A percentile compares a stretch with the other conserved stretches of the same genome.
These are phyloP conservation scores for Babesia ovis DNA, from an alignment of 169 alveolate genomes.

Conservation along the genomic window DNA sequence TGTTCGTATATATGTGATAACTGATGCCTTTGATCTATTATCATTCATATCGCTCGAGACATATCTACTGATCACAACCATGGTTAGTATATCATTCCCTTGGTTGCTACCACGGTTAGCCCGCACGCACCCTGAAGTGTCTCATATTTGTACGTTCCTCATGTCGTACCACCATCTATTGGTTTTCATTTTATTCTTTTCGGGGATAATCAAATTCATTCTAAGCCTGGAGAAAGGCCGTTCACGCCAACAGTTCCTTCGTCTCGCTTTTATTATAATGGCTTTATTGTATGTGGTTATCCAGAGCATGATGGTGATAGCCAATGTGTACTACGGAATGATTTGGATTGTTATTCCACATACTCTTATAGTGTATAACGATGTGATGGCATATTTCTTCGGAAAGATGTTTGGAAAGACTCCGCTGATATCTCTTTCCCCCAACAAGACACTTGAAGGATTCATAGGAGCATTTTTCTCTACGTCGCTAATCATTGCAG, in stretches of 20 bases:
- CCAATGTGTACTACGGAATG: conserved; percentile 92
- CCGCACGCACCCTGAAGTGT: conserved; percentile 19
- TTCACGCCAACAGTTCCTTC: conserved; percentile 90
- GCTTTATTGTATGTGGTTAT: conserved; percentile 72
- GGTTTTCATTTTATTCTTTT: conserved; percentile 80
- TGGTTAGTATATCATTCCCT: conserved; percentile 67
- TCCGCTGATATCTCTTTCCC: conserved; percentile 91
- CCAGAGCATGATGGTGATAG: conserved; percentile 78
- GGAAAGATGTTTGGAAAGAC: conserved; percentile 94
- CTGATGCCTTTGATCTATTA: conserved; percentile 46
- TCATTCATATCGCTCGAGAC: conserved; percentile 62
- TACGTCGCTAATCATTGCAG: conserved; percentile 79
- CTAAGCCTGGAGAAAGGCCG: conserved; percentile 86
- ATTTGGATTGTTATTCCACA: conserved; percentile 96
- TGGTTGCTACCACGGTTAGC: conserved; percentile 80
- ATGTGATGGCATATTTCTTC: conserved; percentile 92
- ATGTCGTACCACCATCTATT: conserved; percentile 88
- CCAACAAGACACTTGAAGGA: conserved; percentile 99
- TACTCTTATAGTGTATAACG: conserved; percentile 91
- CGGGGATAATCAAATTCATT: conserved; percentile 91
- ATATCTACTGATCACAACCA: conserved; percentile 49
- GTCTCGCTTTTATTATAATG: conserved; percentile 85
- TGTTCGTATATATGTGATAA: conserved; percentile 43
- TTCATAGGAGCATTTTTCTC: conserved; percentile 89
- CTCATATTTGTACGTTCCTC: conserved; percentile 39